Evolutionary conservation across 2,329 filamentous ascomycete genomes (phyloP).

Genomic region (Sporothrix pseudoabietina): DNA sequence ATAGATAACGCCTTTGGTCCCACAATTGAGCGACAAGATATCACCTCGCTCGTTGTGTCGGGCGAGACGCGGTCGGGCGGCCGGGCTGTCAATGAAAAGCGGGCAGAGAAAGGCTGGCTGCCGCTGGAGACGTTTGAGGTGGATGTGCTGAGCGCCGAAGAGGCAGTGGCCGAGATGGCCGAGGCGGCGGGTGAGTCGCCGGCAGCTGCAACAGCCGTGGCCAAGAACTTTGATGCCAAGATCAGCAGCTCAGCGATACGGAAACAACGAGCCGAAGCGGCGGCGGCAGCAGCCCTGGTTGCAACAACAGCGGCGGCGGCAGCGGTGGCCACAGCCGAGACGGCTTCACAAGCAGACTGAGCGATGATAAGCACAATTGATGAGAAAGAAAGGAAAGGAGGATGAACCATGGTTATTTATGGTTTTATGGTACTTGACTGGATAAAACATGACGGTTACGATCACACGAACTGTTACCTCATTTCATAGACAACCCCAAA

Average conservation of each 20-base stretch:
- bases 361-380: background rate
- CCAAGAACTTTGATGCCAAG: conserved; percentile 73
- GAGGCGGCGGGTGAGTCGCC: conserved; percentile 39
- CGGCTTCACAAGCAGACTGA: background rate
- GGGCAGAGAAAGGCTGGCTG: conserved; percentile 74
- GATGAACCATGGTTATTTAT: background rate
- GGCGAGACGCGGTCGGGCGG: conserved; percentile 85
- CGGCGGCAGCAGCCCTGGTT: background rate
- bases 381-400: background rate
- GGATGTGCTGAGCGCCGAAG: conserved; percentile 75
- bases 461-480: background rate
- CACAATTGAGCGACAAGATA: conserved; percentile 77
- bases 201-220: conserved; percentile 39
- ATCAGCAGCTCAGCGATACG: conserved; percentile 90
- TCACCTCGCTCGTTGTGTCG: conserved; percentile 83
- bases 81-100: conserved; percentile 80
- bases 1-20: conserved; percentile 89
- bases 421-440: background rate
- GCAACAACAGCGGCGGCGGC: background rate
- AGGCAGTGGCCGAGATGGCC: conserved; percentile 48
- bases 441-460: background rate
- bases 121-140: conserved; percentile 82
- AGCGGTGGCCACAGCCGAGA: conserved; percentile 7
- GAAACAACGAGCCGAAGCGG: conserved; percentile 47
- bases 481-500: background rate